Conservation (phyloP, 2,329 filamentous ascomycete species). For the Tolypocladium ophioglossoides region DNA sequence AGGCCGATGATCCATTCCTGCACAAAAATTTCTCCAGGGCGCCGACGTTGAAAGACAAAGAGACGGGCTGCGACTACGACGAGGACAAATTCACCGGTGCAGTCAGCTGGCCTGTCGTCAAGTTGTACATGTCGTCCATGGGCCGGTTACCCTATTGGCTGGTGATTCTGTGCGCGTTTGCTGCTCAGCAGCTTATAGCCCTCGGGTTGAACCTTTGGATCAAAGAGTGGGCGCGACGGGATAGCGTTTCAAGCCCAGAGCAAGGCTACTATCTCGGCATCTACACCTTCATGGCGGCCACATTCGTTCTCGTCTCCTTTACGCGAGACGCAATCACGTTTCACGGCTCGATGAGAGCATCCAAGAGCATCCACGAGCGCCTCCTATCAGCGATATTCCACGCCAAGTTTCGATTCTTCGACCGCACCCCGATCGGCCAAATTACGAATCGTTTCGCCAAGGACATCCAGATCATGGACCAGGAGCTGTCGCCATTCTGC, state of each 20-base stretch:
- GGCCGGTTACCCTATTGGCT: not conserved
- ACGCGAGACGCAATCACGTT: not conserved
- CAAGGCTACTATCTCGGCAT: not conserved
- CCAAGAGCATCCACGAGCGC: not conserved
- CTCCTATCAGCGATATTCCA: constrained; percentile 3
- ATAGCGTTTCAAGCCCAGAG: too few relatives aligned
- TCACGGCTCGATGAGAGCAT: not conserved
- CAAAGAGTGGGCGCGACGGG: not conserved
- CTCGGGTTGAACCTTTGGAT: not conserved
- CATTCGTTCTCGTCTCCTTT: not conserved
- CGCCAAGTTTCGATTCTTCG: constrained; percentile 4
- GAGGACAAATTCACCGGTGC: not conserved
- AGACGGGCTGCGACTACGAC: not conserved
- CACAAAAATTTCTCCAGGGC: constrained; percentile 3
- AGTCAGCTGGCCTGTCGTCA: not conserved
- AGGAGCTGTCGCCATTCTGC: not conserved
- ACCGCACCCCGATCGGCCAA: constrained; percentile 1
- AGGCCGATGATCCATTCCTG: not conserved
- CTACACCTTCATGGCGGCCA: not conserved
- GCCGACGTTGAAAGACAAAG: not conserved
- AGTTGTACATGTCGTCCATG: not conserved
- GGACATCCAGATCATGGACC: constrained; percentile 1
- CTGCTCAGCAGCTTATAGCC: not conserved
- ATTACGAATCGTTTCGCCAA: constrained; percentile 2
- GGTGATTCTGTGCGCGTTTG: not conserved